A percentile compares a stretch with the other conserved stretches of the same genome.
These are phyloP conservation scores for Panaeolus cyanescens DNA, from an alignment of 768 basidiomycete species.

Conservation along the genomic window DNA sequence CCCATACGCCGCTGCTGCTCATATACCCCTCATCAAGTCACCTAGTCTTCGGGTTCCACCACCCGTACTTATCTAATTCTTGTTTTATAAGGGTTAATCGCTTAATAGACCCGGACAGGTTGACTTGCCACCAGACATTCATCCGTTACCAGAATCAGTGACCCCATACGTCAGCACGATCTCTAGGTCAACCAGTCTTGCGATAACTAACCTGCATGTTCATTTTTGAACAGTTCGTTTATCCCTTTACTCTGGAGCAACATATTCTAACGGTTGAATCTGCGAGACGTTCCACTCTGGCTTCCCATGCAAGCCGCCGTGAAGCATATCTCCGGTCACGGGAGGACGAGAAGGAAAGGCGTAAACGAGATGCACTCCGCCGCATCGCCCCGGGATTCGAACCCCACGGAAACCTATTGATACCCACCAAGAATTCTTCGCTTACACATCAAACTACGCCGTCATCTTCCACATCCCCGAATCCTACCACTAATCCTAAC, in stretches of 20 bases:
- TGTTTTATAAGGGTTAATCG: background rate
- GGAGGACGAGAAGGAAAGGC: conserved; percentile 74
- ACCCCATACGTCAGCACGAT: conserved; percentile 70
- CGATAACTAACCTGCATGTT: conserved; percentile 5
- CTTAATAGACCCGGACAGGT: conserved; percentile 52
- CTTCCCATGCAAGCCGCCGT: conserved; percentile 65
- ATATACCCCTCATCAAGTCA: conserved; percentile 88
- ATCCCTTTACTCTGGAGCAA: conserved; percentile 91
- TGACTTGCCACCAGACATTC: conserved; percentile 86
- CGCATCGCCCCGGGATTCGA: conserved; percentile 87
- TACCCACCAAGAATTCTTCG: conserved; percentile 42
- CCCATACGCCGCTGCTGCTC: conserved; percentile 76
- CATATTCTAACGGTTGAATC: conserved; percentile 80
- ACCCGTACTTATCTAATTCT: conserved; percentile 49
- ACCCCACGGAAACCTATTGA: conserved; percentile 58
- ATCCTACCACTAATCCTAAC: background rate
- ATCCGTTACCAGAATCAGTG: conserved; percentile 90
- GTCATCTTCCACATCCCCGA: conserved; percentile 8
- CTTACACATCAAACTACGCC: conserved; percentile 19
- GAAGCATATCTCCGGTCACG: conserved; percentile 71
- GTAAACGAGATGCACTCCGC: conserved; percentile 67
- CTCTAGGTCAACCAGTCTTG: background rate
- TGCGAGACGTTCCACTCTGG: conserved; percentile 65
- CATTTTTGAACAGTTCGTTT: conserved; percentile 72
- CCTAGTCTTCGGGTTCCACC: conserved; percentile 87